phyloP scores from a whole-genome alignment of 2,329 filamentous ascomycete genomes.

The Sporothrix phasma region DNA sequence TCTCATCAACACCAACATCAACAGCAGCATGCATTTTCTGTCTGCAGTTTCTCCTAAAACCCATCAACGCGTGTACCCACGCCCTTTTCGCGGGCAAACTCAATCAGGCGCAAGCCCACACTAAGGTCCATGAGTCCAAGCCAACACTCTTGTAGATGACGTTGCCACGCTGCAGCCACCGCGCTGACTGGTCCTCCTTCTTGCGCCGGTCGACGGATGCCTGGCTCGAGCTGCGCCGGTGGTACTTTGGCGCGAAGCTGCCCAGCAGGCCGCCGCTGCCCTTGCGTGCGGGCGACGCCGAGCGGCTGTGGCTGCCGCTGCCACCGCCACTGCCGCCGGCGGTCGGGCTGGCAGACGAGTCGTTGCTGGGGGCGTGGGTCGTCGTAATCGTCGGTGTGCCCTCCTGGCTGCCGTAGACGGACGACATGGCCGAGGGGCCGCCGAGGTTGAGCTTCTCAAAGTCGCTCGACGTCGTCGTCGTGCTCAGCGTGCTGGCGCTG shows the following conservation, averaged over 20 bases:
- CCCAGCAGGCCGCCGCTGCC: background rate
- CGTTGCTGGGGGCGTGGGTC: slow-evolving; percentile 6
- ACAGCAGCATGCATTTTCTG: background rate
- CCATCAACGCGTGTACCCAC: slow-evolving; percentile 44
- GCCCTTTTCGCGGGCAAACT: slow-evolving; percentile 43
- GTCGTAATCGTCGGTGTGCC: slow-evolving; percentile 2
- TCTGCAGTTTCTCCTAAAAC: slow-evolving; percentile 32
- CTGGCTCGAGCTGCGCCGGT: slow-evolving; percentile 26
- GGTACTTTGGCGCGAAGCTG: slow-evolving; percentile 19
- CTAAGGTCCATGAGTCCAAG: slow-evolving; percentile 57
- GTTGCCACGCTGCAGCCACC: slow-evolving; percentile 52
- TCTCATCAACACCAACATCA: background rate
- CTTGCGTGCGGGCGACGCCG: slow-evolving; percentile 14
- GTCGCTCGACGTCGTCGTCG: slow-evolving; percentile 8
- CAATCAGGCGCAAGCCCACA: slow-evolving; percentile 48
- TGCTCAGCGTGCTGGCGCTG: slow-evolving; percentile 10
- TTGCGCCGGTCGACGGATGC: slow-evolving; percentile 19
- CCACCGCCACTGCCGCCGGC: background rate
- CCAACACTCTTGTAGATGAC: slow-evolving; percentile 60
- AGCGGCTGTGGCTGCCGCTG: background rate
- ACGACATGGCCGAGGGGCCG: slow-evolving; percentile 13
- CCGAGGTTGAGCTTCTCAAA: slow-evolving; percentile 15
- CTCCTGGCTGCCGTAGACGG: slow-evolving; percentile 9
- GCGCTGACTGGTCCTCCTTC: slow-evolving; percentile 38
- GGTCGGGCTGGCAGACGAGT: slow-evolving; percentile 8